Base-by-base conservation (phyloP, 2,329 filamentous ascomycete species). In the Aspergillus caelatus region DNA sequence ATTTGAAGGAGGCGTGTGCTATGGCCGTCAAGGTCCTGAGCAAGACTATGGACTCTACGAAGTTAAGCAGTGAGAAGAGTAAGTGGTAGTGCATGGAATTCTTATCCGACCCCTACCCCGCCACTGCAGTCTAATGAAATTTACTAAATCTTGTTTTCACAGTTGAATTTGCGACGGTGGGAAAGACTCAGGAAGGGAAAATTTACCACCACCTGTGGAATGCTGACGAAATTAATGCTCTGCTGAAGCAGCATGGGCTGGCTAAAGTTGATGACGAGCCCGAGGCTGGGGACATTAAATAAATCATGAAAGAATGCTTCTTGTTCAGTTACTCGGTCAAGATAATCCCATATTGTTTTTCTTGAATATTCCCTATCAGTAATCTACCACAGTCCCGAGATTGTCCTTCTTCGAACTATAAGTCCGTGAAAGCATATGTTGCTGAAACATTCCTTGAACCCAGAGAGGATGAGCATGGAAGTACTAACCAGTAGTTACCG, bases 31-130 rank as follows among this genome's bases (percentile, higher is more conserved):
- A 99, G 87, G 95, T 99, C 67, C 83, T 99, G 70, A 98, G 95
- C 87, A 99, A 99, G 89, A 99, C 95, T 7, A 99, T 99, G 96
- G 95, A 99, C 80, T 97, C 94, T 61, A 98, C 94, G 60, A 99
- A 97, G 86, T 83, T 99, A 77, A 97, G 93, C 84, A 97, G 93
- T 77, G 95, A 99, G 86, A 99, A 99, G 88, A 97, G 94, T 97
- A 83, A 80, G 92, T 85, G 28, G 43, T 5, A 21, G 19, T n/a
- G 19, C 50, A 16, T 56, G 16, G 3, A 16, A n/a, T 23, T 11
- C 14, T 54, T n/a, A 10, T 16, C 26, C 23, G 4, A 11, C 3
- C 36, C n/a, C 11, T 36, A 14, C 26, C 32, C 57, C 62, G 62
- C 19, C 46, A 52, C 19, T 5, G 4, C 48, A 1, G 12, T 9